Base-by-base conservation (phyloP, 371 early-diverging fungal species). In the Rhizopus stolonifer region DNA sequence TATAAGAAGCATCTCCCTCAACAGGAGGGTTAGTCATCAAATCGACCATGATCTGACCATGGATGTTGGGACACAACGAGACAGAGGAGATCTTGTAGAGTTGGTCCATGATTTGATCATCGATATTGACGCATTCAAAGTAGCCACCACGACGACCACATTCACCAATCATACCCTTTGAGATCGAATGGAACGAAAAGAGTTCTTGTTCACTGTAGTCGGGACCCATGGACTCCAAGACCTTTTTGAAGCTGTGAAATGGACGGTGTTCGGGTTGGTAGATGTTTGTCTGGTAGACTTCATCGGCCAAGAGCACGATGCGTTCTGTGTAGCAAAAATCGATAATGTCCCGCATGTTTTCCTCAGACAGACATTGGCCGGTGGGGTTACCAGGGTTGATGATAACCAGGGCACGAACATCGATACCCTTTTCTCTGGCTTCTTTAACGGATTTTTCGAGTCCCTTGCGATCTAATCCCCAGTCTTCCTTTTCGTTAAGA, bases 301-400 rank as follows among this genome's bases (percentile, higher is more conserved):
- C 99, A 66, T 98, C 99, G 6, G 99, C 98, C 44, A 98, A 63
- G 21, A 98, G 62, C 14, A 95, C 85, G 18, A 98, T 68, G 10
- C 74, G 77, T 58, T 98, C 88, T 56, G 70, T 63, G 57, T 88
- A 77, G 71, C 94, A 94, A 66, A 97, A 93, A n/a, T 77, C 66
- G 42, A 98, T 82, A 43, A 98, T 88, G 49, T 91, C 91, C 9
- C 77, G 71, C 82, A 98, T 95, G 65, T 92, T 92, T 26, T 82
- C 81, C 56, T 82, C 83, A 3, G 77, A 64, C 25, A 98, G 77
- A 55, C 89, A 90, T 64, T 93, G 92, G 46, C 99, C 99, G 8
- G 97, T 96, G 4, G 99, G 99, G 80, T 98, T 98, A 33, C 98
- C 99, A 15, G 99, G 99, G 69, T 98, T 98, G 72, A 98, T 97